A percentile compares a stretch with the other conserved stretches of the same genome.
These are phyloP conservation scores for Backusella westeae DNA, from an alignment of 192 early-diverging fungal species.

Conservation along the genomic window DNA sequence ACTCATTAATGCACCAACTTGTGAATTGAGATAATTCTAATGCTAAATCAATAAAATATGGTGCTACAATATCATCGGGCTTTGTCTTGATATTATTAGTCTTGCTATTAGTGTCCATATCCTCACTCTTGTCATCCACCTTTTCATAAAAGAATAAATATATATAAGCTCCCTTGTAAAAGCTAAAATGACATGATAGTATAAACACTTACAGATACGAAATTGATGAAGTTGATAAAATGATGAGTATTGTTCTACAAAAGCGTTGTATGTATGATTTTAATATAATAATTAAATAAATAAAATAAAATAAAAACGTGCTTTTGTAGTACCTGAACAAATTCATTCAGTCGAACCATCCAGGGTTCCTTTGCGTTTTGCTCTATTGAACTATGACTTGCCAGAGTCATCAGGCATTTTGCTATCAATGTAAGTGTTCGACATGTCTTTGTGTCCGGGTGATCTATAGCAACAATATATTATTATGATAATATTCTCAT, in stretches of 20 bases:
- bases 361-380: constrained; percentile 65
- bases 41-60: constrained; percentile 24
- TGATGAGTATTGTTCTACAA: constrained; percentile 51
- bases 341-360: constrained; percentile 63
- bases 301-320: background rate
- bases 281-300: background rate
- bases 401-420: constrained; percentile 69
- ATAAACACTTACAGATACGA: constrained; percentile 44
- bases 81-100: background rate
- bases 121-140: background rate
- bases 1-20: background rate
- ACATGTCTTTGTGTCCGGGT: constrained; percentile 52
- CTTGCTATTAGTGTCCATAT: background rate
- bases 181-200: background rate
- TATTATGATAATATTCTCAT: background rate
- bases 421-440: constrained; percentile 70
- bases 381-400: constrained; percentile 55
- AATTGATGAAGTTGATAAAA: constrained; percentile 63
- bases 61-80: constrained; percentile 21
- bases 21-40: constrained; percentile 23
- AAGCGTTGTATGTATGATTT: background rate
- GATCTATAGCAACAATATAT: constrained; percentile 26
- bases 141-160: background rate
- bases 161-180: background rate
- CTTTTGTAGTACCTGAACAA: constrained; percentile 45